Evolutionary conservation across 2,329 filamentous ascomycete genomes (phyloP).

Genomic region (Trematosphaeria pertusa): DNA sequence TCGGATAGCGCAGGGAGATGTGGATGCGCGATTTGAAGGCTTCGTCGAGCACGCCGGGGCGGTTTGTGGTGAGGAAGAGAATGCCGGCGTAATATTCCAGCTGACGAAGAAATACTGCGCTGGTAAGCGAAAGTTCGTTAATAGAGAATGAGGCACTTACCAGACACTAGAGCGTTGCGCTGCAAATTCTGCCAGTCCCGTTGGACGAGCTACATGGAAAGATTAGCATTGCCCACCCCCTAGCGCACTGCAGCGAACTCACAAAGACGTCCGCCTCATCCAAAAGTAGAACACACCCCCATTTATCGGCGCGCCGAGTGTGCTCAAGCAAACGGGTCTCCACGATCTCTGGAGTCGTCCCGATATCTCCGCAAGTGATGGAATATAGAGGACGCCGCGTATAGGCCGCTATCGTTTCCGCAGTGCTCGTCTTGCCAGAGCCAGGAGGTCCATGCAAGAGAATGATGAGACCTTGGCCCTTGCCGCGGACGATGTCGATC

Average conservation of each 20-base stretch:
- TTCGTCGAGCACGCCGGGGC: conserved; percentile 45
- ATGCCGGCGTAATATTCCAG: conserved; percentile 51
- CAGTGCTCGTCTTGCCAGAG: conserved; percentile 12
- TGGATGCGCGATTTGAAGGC: conserved; percentile 24
- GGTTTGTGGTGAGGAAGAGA: no score
- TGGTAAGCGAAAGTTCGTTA: no score
- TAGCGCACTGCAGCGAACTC: no score
- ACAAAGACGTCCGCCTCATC: conserved; percentile 7
- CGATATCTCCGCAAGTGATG: conserved; percentile 59
- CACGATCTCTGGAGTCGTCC: conserved; percentile 48
- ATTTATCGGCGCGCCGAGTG: conserved; percentile 1
- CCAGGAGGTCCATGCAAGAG: conserved; percentile 15
- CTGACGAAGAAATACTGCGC: conserved; percentile 36
- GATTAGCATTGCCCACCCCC: no score
- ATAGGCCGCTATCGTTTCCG: conserved; percentile 14
- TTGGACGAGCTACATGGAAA: no score
- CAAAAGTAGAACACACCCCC: conserved; percentile 6
- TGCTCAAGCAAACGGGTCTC: conserved; percentile 34
- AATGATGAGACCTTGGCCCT: conserved; percentile 18
- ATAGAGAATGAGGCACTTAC: no score
- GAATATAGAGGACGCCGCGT: conserved; percentile 54
- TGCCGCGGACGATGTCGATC: conserved; percentile 16
- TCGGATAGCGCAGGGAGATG: conserved; percentile 6
- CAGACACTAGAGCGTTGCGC: conserved; percentile 3
- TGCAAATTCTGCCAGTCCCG: neutral